Evolutionary conservation across 2,329 filamentous ascomycete species (phyloP).

Genomic region (Arthrobotrys sinensis): DNA sequence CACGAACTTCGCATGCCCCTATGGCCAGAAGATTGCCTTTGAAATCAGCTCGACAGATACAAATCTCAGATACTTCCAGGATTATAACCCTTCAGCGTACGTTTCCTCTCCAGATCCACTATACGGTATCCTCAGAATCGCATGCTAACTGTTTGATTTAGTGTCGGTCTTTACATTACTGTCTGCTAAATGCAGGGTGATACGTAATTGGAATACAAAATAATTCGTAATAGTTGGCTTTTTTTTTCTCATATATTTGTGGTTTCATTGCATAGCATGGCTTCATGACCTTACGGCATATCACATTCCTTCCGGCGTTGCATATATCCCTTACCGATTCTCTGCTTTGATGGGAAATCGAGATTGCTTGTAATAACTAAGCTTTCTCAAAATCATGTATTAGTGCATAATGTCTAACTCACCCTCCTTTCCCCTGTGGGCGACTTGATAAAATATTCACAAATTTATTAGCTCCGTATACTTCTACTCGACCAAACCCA

Average conservation of each 20-base stretch:
- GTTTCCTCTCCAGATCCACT: not conserved
- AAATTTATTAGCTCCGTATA: not conserved
- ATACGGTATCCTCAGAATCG: not conserved
- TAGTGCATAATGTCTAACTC: constrained; percentile 22
- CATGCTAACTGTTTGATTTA: constrained; percentile 21
- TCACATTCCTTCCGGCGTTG: constrained; percentile 54
- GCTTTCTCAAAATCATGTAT: constrained; percentile 14
- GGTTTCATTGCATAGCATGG: constrained; percentile 37
- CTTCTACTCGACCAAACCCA: not conserved
- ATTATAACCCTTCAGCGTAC: constrained; percentile 71
- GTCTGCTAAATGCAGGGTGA: constrained; percentile 18
- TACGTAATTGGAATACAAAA: not conserved
- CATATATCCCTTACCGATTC: constrained; percentile 8
- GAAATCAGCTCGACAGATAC: constrained; percentile 72
- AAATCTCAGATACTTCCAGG: constrained; percentile 75
- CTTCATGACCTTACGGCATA: constrained; percentile 25
- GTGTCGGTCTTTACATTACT: constrained; percentile 55
- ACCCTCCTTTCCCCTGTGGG: constrained; percentile 14
- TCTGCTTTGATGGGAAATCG: not conserved
- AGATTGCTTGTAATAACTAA: not conserved
- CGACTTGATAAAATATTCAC: not conserved
- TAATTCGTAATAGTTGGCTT: constrained; percentile 24
- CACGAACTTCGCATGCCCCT: constrained; percentile 72
- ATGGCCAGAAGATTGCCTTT: constrained; percentile 71
- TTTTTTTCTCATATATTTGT: not conserved